Base-by-base conservation (phyloP, 345 rosid species). In the Corchorus capsularis region DNA sequence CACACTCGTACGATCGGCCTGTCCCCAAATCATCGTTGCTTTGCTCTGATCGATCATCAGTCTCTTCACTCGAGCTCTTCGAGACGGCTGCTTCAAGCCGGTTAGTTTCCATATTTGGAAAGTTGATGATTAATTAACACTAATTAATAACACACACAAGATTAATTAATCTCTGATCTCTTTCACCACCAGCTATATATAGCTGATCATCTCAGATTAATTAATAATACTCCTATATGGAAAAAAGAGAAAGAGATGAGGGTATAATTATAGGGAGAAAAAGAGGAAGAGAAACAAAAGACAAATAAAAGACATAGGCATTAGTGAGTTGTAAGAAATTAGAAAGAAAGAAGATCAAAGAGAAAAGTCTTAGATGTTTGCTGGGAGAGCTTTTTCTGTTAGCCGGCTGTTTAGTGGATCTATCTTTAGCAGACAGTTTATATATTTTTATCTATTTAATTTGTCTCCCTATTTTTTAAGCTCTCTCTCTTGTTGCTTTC, bases 1-100 rank as follows among this genome's bases (percentile, higher is more conserved):
- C 87, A 63, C 92, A 90, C 77, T 86, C 91, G 61, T 90, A 90
- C 68, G 88, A 84, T 72, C 92, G 61, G 65, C 86, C 85, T 0
- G 79, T 69, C 71, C 82, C 89, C 35, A 45, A 54, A 8, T 76
- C 82, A 5, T 82, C 85, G 60, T 59, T 63, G 13, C 63, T 60
- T 41, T 74, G 80, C 67, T 76, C 79, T 6, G 79, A 77, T 76
- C 72, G 78, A 63, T 81, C 85, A 63, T 81, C 85, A 6, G 76
- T 69, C 35, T 82, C 87, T 8, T 82, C 83, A 63, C 85, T 82
- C n/a, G 85, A 80, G 74, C 81, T 76, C 70, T 85, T 85, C 15
- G 82, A 78, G 57, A 76, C 27, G 1, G 27, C 27, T 27, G 27
- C 82, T 1, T 82, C 80, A 3, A 63, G 68, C 27, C 63, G 73